phyloP scores from a whole-genome alignment of 305 asterid genomes.

The Withania somnifera region DNA sequence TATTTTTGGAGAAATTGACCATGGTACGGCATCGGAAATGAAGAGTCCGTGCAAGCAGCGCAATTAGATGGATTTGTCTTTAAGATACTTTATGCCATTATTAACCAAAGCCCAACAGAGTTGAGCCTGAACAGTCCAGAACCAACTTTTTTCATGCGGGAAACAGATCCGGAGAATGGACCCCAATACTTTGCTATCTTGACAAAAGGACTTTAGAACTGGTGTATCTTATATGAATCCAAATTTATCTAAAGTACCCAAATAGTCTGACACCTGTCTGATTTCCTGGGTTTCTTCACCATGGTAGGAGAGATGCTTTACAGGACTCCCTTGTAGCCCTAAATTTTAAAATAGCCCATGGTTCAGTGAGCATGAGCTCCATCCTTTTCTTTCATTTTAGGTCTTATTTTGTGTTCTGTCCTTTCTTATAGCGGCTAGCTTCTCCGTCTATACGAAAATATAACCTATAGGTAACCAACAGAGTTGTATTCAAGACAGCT shows the following conservation, averaged over 20 bases:
- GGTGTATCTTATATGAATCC: not conserved
- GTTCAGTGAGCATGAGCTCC: not conserved
- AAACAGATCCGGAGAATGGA: conserved; percentile 4
- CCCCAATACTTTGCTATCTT: conserved; percentile 4
- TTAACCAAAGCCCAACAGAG: not conserved
- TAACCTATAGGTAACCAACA: not conserved
- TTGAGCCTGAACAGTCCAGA: not conserved
- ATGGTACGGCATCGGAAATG: too few relatives aligned
- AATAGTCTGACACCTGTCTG: not conserved
- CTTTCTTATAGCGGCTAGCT: not conserved
- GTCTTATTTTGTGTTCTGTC: not conserved
- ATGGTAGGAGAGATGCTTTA: not conserved
- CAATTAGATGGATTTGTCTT: too few relatives aligned
- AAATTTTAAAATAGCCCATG: not conserved
- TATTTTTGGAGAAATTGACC: too few relatives aligned
- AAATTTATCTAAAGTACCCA: not conserved
- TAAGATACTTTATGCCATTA: not conserved
- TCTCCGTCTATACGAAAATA: not conserved
- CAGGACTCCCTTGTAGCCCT: not conserved
- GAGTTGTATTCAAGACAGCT: not conserved
- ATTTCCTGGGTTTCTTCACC: not conserved
- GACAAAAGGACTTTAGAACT: conserved; percentile 5
- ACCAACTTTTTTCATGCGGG: conserved; percentile 2
- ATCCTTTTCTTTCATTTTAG: not conserved
- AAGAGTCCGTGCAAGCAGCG: too few relatives aligned